Evolutionary conservation across 2,329 filamentous ascomycete species (phyloP).

Genomic region (Aspergillus arachidicola): DNA sequence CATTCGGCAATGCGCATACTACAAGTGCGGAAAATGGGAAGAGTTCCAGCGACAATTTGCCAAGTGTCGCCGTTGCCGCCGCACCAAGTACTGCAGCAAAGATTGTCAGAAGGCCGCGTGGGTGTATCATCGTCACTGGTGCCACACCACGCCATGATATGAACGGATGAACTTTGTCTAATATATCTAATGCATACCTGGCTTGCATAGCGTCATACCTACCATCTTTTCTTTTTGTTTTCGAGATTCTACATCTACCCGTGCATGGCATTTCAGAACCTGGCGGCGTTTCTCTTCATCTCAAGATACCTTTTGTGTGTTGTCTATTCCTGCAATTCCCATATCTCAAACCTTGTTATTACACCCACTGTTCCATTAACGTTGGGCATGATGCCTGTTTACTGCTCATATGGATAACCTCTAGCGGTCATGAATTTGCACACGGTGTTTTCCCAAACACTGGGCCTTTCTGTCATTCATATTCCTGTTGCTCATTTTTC

Average conservation of each 20-base stretch:
- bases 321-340: constrained; percentile 21
- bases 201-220: constrained; percentile 42
- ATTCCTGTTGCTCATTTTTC: background rate
- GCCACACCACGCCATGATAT: constrained; percentile 53
- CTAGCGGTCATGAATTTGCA: constrained; percentile 28
- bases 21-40: constrained; percentile 98
- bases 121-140: constrained; percentile 99
- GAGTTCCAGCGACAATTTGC: constrained; percentile 95
- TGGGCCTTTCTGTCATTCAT: background rate
- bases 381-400: constrained; percentile 18
- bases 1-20: constrained; percentile 96
- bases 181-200: constrained; percentile 37
- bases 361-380: constrained; percentile 19
- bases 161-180: constrained; percentile 30
- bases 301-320: constrained; percentile 43
- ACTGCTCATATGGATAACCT: constrained; percentile 21
- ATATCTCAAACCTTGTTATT: constrained; percentile 4
- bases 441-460: constrained; percentile 6
- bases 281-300: constrained; percentile 40
- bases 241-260: constrained; percentile 32
- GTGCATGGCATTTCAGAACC: constrained; percentile 41
- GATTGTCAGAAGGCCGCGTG: constrained; percentile 99
- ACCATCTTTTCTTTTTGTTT: constrained; percentile 30
- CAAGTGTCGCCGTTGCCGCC: constrained; percentile 91
- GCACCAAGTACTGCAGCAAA: constrained; percentile 99